A percentile compares a stretch with the other conserved stretches of the same genome.
Conservation (phyloP, 768 basidiomycete genomes). For the Mycena kentingensis region DNA sequence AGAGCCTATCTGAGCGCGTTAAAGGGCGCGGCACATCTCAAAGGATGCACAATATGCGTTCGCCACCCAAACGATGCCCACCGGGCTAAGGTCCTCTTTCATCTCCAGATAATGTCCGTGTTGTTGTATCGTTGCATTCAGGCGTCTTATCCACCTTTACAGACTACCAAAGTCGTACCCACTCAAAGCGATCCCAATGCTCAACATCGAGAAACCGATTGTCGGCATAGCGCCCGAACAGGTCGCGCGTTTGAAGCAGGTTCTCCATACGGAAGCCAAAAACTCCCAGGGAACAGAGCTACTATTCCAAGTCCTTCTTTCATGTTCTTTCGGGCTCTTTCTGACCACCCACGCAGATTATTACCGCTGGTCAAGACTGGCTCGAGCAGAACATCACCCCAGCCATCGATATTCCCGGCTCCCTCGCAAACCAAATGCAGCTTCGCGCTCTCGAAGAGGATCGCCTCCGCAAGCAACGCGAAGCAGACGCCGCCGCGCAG, state of each 20-base stretch:
- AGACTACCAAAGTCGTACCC: constrained; percentile 87
- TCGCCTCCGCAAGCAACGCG: constrained; percentile 45
- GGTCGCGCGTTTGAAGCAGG: constrained; percentile 55
- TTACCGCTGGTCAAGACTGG: constrained; percentile 73
- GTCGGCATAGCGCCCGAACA: constrained; percentile 61
- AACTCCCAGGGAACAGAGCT: constrained; percentile 68
- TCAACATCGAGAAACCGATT: constrained; percentile 67
- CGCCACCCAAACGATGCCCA: constrained; percentile 61
- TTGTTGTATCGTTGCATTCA: neutral
- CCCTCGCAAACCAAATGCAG: constrained; percentile 79
- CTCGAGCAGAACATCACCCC: constrained; percentile 57
- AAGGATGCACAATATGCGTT: constrained; percentile 77
- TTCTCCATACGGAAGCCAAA: constrained; percentile 67
- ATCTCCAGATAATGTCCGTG: constrained; percentile 71
- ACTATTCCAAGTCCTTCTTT: constrained; percentile 64
- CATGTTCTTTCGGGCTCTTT: neutral
- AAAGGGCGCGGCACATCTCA: constrained; percentile 68
- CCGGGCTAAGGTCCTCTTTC: constrained; percentile 59
- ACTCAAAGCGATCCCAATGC: constrained; percentile 64
- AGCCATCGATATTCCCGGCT: constrained; percentile 61
- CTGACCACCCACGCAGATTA: constrained; percentile 47
- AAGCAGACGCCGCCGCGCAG: constrained; percentile 55
- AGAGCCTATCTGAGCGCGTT: neutral
- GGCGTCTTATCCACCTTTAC: constrained; percentile 2
- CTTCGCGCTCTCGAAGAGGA: constrained; percentile 72